Evolutionary conservation across 305 asterid genomes (phyloP).

Genomic region (Petunia hybrid): DNA sequence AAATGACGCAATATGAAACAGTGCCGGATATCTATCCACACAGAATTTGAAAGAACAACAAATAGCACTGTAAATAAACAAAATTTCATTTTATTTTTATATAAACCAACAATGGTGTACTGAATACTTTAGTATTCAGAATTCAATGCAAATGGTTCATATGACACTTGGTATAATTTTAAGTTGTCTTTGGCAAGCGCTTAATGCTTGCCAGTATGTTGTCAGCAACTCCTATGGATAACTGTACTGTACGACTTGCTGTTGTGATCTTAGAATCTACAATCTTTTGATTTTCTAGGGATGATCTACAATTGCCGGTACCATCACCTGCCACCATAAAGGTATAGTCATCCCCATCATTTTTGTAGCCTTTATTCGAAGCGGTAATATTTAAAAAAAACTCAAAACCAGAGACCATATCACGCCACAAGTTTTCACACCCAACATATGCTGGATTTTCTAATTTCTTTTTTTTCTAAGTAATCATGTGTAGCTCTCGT

Average conservation of each 20-base stretch:
- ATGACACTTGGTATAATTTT: no score
- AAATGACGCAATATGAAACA: no score
- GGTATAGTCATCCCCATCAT: constrained; percentile 15
- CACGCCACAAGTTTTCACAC: not conserved
- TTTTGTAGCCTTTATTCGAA: not conserved
- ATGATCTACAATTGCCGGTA: not conserved
- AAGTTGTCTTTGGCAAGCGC: not conserved
- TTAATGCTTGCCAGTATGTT: not conserved
- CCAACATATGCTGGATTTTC: not conserved
- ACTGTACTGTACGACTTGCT: not conserved
- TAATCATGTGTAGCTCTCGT: constrained; percentile 10
- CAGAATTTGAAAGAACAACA: no score
- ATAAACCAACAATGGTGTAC: no score
- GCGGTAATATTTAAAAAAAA: not conserved
- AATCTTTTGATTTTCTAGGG: not conserved
- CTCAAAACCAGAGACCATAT: not conserved
- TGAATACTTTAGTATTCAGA: no score
- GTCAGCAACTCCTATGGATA: not conserved
- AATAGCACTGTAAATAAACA: no score
- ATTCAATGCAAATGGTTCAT: no score
- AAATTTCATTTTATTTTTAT: no score
- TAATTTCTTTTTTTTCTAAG: not conserved
- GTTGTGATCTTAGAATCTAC: not conserved
- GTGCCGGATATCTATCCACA: no score
- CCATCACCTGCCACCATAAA: not conserved